These are phyloP conservation scores for Aspergillus haitiensis DNA, from an alignment of 495 filamentous ascomycete genomes.

Conservation along the genomic window DNA sequence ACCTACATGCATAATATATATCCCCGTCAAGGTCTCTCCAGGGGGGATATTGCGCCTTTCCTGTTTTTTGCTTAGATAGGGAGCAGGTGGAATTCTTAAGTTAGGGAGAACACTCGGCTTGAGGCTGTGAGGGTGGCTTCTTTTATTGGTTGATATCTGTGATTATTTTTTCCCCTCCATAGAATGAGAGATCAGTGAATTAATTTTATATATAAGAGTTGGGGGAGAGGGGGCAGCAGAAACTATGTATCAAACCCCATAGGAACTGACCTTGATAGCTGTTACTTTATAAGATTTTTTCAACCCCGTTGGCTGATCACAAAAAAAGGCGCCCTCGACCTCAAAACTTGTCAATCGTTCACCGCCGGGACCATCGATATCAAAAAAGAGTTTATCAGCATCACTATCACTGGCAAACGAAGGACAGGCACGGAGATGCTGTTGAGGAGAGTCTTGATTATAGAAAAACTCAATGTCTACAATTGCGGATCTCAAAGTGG, in stretches of 20 bases:
- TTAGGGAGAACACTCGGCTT: constrained; percentile 12
- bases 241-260: not conserved
- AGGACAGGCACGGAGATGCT: constrained; percentile 10
- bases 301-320: not conserved
- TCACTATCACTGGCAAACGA: constrained; percentile 3
- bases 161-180: no score
- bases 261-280: not conserved
- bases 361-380: constrained; percentile 38
- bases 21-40: constrained; percentile 14
- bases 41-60: not conserved
- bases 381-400: constrained; percentile 21
- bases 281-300: not conserved
- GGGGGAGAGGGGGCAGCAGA: not conserved
- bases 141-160: not conserved
- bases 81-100: constrained; percentile 10
- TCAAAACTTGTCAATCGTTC: constrained; percentile 24
- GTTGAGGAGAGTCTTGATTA: not conserved
- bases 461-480: constrained; percentile 20
- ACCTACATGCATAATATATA: constrained; percentile 20
- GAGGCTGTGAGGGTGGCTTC: constrained; percentile 5
- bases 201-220: no score
- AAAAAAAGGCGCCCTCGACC: not conserved
- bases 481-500: constrained; percentile 12
- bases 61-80: not conserved
- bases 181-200: no score